Percentiles rank a stretch among this genome's conserved stretches.
phyloP scores from a whole-genome alignment of 306 rosid species.

The Astragalus membranaceus region DNA sequence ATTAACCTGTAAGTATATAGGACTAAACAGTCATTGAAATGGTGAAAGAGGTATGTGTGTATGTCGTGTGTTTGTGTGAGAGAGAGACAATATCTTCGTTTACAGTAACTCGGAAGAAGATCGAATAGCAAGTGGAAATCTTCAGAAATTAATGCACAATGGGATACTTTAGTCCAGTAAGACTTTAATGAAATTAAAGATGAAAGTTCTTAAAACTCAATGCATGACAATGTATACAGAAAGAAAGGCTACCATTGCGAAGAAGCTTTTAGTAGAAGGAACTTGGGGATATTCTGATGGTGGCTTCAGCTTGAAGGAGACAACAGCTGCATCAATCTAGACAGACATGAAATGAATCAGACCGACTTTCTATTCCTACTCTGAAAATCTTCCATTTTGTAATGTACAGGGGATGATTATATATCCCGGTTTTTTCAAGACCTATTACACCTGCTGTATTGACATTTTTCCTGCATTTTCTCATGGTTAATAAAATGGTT shows the following conservation, averaged over 20 bases:
- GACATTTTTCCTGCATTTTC: background rate
- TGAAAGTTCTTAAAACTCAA: background rate
- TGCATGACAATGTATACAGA: background rate
- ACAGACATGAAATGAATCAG: slow-evolving; percentile 21
- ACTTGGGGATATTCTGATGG: slow-evolving; percentile 56
- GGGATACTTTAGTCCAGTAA: background rate
- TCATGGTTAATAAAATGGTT: background rate
- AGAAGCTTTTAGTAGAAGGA: slow-evolving; percentile 79
- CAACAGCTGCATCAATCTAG: slow-evolving; percentile 94
- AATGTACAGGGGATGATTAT: background rate
- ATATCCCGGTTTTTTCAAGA: background rate
- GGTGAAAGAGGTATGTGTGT: background rate
- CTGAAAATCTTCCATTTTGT: background rate
- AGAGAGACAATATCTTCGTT: background rate
- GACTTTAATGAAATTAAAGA: slow-evolving; percentile 9
- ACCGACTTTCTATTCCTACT: background rate
- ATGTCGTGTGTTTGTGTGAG: background rate
- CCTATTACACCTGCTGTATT: background rate
- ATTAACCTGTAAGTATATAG: slow-evolving; percentile 42
- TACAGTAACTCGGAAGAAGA: background rate
- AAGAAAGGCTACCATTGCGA: slow-evolving; percentile 56
- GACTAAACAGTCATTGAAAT: slow-evolving; percentile 10
- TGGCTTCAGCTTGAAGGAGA: slow-evolving; percentile 71
- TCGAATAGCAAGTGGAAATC: background rate
- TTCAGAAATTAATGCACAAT: background rate